phyloP scores from a whole-genome alignment of 2,329 filamentous ascomycete genomes.

The Proliferodiscus dingleyae region DNA sequence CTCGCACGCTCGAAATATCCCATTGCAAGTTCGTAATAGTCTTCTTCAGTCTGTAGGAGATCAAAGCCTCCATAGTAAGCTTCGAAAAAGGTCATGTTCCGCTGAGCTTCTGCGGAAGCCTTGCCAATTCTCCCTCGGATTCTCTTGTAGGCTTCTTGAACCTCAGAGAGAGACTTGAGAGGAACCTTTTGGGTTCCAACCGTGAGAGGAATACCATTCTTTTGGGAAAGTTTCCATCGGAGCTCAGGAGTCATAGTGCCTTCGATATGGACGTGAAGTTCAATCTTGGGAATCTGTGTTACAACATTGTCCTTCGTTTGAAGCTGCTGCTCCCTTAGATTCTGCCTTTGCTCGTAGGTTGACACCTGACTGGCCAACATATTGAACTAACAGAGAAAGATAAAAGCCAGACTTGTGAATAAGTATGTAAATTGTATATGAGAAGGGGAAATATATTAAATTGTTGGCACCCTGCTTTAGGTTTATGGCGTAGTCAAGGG shows the following conservation, averaged over 20 bases:
- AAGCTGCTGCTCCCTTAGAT: slow-evolving; percentile 8
- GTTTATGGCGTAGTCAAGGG: too few species aligned
- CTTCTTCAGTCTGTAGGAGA: slow-evolving; percentile 56
- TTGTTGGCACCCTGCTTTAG: too few species aligned
- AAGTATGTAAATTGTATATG: too few species aligned
- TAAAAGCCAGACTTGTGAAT: too few species aligned
- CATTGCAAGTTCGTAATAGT: slow-evolving; percentile 68
- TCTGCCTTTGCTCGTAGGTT: slow-evolving; percentile 11
- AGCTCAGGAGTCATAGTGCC: slow-evolving; percentile 65
- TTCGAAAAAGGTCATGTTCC: slow-evolving; percentile 50
- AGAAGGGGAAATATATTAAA: too few species aligned
- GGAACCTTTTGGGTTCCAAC: slow-evolving; percentile 7
- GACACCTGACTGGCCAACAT: slow-evolving; percentile 8
- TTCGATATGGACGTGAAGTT: slow-evolving; percentile 76
- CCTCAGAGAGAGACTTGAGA: slow-evolving; percentile 13
- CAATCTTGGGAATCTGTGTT: slow-evolving; percentile 64
- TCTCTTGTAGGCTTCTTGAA: slow-evolving; percentile 12
- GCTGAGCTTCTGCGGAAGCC: slow-evolving; percentile 7
- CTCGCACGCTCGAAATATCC: slow-evolving; percentile 62
- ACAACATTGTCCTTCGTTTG: slow-evolving; percentile 45
- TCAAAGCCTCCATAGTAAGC: slow-evolving; percentile 74
- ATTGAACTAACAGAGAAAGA: background rate
- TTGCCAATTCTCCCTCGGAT: slow-evolving; percentile 16
- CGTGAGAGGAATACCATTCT: slow-evolving; percentile 46
- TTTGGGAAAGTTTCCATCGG: slow-evolving; percentile 61